These are phyloP conservation scores for Irpex sp. DNA, from an alignment of 1,284 basidiomycete species.

Conservation along the genomic window DNA sequence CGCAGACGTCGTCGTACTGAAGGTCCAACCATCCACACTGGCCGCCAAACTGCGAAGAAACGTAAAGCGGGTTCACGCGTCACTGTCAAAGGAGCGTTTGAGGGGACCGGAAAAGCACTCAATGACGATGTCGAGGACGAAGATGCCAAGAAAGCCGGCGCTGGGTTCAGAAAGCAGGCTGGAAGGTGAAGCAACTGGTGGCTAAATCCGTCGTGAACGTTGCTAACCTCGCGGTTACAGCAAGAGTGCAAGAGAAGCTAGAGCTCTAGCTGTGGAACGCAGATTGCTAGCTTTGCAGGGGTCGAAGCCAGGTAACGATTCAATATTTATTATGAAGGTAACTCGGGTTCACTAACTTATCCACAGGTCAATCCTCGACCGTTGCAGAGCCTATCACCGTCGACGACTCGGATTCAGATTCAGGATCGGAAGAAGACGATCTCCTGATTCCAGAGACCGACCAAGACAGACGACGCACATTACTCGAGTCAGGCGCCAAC, in stretches of 20 bases:
- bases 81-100: slow-evolving; percentile 52
- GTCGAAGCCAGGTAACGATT: slow-evolving; percentile 20
- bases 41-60: slow-evolving; percentile 54
- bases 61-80: slow-evolving; percentile 68
- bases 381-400: slow-evolving; percentile 12
- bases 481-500: slow-evolving; percentile 37
- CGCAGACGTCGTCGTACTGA: slow-evolving; percentile 35
- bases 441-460: slow-evolving; percentile 47
- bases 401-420: slow-evolving; percentile 17
- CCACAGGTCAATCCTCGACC: slow-evolving; percentile 11
- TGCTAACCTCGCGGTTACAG: slow-evolving; percentile 28
- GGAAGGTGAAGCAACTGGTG: slow-evolving; percentile 41
- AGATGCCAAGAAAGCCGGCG: slow-evolving; percentile 37
- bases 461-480: slow-evolving; percentile 42
- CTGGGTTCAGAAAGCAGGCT: slow-evolving; percentile 65
- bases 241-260: slow-evolving; percentile 69
- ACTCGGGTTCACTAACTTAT: not conserved
- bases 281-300: slow-evolving; percentile 43
- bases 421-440: slow-evolving; percentile 27
- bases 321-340: not conserved
- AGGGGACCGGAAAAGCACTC: slow-evolving; percentile 48
- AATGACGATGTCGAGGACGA: slow-evolving; percentile 37
- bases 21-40: slow-evolving; percentile 49
- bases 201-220: not conserved
- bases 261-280: slow-evolving; percentile 65